Evolutionary conservation across 768 basidiomycete species (phyloP).

Genomic region (Termitomyces bulborhizus): DNA sequence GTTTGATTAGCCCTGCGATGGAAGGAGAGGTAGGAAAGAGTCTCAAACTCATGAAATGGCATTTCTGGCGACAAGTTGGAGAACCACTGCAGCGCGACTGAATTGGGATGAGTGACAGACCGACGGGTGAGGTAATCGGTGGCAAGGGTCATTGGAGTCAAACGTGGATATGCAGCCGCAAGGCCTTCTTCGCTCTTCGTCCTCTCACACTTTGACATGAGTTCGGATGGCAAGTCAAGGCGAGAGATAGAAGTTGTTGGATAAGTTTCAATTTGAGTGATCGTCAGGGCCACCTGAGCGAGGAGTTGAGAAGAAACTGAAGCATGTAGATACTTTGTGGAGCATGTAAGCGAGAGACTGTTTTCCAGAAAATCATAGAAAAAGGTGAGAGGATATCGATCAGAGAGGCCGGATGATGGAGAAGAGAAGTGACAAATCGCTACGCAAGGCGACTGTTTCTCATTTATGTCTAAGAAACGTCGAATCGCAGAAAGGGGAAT

Average conservation of each 20-base stretch:
- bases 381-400: slow-evolving; percentile 13
- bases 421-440: slow-evolving; percentile 17
- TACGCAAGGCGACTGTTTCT: slow-evolving; percentile 22
- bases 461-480: slow-evolving; percentile 16
- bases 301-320: slow-evolving; percentile 21
- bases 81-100: slow-evolving; percentile 24
- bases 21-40: slow-evolving; percentile 30
- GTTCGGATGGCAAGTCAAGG: slow-evolving; percentile 14
- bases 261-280: slow-evolving; percentile 12
- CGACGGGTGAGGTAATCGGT: slow-evolving; percentile 23
- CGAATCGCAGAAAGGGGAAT: slow-evolving; percentile 12
- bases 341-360: slow-evolving; percentile 12
- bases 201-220: slow-evolving; percentile 22
- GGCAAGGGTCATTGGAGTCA: slow-evolving; percentile 17
- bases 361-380: not conserved
- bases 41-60: slow-evolving; percentile 14
- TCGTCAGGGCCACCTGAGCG: slow-evolving; percentile 17
- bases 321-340: slow-evolving; percentile 8
- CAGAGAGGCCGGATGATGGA: not conserved
- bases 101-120: slow-evolving; percentile 18
- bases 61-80: slow-evolving; percentile 20
- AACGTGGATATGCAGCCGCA: slow-evolving; percentile 17
- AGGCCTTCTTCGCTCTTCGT: slow-evolving; percentile 16
- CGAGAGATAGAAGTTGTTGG: slow-evolving; percentile 9
- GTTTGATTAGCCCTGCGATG: slow-evolving; percentile 31